A percentile compares a stretch with the other conserved stretches of the same genome.
phyloP scores from a whole-genome alignment of 2,329 filamentous ascomycete species.

The Hypoxylon sp. region DNA sequence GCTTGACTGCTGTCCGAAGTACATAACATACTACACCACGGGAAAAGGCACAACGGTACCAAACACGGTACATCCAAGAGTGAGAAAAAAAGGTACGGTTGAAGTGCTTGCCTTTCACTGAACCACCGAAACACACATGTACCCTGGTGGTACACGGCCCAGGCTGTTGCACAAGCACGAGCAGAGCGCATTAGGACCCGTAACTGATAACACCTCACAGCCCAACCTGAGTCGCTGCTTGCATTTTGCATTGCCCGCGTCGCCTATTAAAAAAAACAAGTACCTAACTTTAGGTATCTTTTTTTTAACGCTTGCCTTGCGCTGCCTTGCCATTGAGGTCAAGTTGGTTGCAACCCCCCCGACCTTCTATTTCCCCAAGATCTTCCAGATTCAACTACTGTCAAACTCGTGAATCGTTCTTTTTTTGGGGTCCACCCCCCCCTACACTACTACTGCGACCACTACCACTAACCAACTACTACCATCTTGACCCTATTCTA shows the following conservation, averaged over 20 bases:
- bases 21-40: slow-evolving; percentile 15
- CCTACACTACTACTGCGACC: slow-evolving; percentile 16
- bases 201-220: slow-evolving; percentile 47
- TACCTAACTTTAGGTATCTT: slow-evolving; percentile 27
- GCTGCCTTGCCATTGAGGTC: slow-evolving; percentile 38
- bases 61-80: slow-evolving; percentile 19
- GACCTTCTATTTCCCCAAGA: slow-evolving; percentile 43
- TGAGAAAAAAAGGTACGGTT: slow-evolving; percentile 20
- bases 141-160: slow-evolving; percentile 32
- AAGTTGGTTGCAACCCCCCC: slow-evolving; percentile 40
- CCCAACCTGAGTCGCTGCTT: slow-evolving; percentile 38
- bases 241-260: slow-evolving; percentile 41
- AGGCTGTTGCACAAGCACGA: slow-evolving; percentile 42
- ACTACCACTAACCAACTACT: slow-evolving; percentile 15
- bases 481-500: slow-evolving; percentile 31
- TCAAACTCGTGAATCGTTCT: slow-evolving; percentile 39
- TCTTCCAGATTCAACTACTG: slow-evolving; percentile 44
- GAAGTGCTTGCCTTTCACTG: slow-evolving; percentile 35
- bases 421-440: slow-evolving; percentile 34
- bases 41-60: slow-evolving; percentile 17
- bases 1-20: slow-evolving; percentile 12
- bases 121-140: slow-evolving; percentile 41
- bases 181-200: slow-evolving; percentile 41
- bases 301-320: slow-evolving; percentile 31
- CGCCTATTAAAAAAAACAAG: slow-evolving; percentile 26